Conservation (phyloP, 2,329 filamentous ascomycete genomes). For the Atkinsonella texensis region DNA sequence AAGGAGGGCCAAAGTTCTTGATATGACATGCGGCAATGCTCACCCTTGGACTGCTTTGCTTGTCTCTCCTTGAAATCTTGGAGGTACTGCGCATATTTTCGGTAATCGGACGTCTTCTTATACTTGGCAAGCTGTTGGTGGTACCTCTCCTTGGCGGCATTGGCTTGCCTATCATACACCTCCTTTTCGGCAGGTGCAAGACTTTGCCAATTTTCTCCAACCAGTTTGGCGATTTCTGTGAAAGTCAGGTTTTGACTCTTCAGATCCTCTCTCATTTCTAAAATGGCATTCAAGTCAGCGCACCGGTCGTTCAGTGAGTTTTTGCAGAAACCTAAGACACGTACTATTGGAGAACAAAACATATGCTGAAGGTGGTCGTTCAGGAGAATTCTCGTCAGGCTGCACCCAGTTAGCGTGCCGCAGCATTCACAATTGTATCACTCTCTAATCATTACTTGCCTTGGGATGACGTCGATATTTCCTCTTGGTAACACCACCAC, state of each 20-base stretch:
- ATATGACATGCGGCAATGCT: constrained; percentile 3
- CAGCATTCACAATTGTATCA: background rate
- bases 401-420: constrained; percentile 17
- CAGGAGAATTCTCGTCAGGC: constrained; percentile 69
- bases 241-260: constrained; percentile 68
- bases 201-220: constrained; percentile 73
- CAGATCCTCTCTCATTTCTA: constrained; percentile 65
- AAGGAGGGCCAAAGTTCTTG: too few species aligned
- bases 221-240: constrained; percentile 72
- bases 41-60: constrained; percentile 43
- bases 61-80: constrained; percentile 70
- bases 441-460: constrained; percentile 26
- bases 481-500: constrained; percentile 46
- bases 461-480: constrained; percentile 72
- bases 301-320: background rate
- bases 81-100: constrained; percentile 58
- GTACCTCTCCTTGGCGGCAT: constrained; percentile 64
- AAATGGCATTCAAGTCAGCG: background rate
- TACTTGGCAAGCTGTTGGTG: constrained; percentile 61
- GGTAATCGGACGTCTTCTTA: constrained; percentile 62
- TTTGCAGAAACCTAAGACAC: constrained; percentile 18
- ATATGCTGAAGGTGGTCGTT: constrained; percentile 70
- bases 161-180: constrained; percentile 59
- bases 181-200: constrained; percentile 56
- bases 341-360: constrained; percentile 76